Base-by-base conservation (phyloP, 1,139 yeast genomes). In the Yamadazyma kanchanaburiensis region DNA sequence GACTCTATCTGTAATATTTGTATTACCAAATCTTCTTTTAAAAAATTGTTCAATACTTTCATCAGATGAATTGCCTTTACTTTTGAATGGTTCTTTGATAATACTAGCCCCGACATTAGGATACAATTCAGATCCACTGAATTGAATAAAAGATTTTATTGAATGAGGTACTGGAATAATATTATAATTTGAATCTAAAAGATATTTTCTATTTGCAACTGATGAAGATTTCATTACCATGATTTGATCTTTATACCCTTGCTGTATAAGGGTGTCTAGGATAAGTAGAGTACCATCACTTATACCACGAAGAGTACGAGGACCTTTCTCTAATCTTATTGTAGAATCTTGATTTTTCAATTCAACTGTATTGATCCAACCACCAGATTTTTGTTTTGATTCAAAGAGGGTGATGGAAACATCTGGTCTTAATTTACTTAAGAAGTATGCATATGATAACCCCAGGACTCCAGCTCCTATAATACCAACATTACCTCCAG, bases 381-480 rank as follows among this genome's bases (percentile, higher is more conserved):
- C 98, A 12, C 96, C 96, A 5, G 76, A 60, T 27, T 75, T 58
- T 1, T 48, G 31, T 2, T 64, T 41, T 15, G 68, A 53, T 43
- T 91, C 97, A 37, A 70, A 72, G 0, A 91, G 52, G 2, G 75
- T 74, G 30, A 91, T 70, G 7, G 60, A 56, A 13, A 86, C 45
- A 51, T 87, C 95, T 0, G 91, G 91, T 29, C 96, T 66, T 10
- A 85, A 52, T 37, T 71, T 73, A 22, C 72, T 64, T 13, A 89
- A 63, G 45, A 84, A 84, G 54, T 84, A 88, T 0, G 94, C 81
- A 45, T 76, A 79, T 2, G 91, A 64, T 4, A 91, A 64, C 0
- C 97, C 97, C 1, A 95, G 82, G 3, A 89, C 72, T 0, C 98
- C 98, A 0, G 85, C 84, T 0, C 98, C 98, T 3, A 87, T 51